Evolutionary conservation across 208 protist species (phyloP).

Genomic region (Sergeia podlipaevii): DNA sequence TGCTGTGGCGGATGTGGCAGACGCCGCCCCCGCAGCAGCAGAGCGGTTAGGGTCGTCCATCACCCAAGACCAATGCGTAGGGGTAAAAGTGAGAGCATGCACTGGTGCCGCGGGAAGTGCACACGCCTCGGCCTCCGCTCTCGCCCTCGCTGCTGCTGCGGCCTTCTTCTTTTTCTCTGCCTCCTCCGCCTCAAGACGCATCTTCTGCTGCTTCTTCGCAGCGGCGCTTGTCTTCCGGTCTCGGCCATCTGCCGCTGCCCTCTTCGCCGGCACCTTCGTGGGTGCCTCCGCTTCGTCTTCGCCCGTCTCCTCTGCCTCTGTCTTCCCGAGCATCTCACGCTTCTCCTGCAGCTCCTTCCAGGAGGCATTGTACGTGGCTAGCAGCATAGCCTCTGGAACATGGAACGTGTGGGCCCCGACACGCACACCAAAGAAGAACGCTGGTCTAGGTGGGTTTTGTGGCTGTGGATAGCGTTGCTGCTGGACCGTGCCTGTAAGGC

Average conservation of each 20-base stretch:
- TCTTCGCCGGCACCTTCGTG: too few relatives aligned
- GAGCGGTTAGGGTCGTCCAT: slow-evolving; percentile 30
- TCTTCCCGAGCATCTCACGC: not conserved
- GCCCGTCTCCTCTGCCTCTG: not conserved
- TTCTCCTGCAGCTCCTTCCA: not conserved
- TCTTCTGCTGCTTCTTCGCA: too few relatives aligned
- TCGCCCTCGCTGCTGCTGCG: not conserved
- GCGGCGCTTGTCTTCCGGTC: not conserved
- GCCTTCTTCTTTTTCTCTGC: slow-evolving; percentile 1
- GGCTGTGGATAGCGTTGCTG: not conserved
- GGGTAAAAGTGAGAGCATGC: slow-evolving; percentile 36
- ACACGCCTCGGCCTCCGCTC: too few relatives aligned
- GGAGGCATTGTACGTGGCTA: slow-evolving; percentile 8
- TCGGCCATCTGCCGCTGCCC: not conserved
- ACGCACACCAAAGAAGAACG: slow-evolving; percentile 19
- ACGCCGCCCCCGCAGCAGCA: not conserved
- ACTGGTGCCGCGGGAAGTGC: not conserved
- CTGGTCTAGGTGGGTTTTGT: not conserved
- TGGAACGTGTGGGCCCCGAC: slow-evolving; percentile 22
- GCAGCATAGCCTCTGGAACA: slow-evolving; percentile 7
- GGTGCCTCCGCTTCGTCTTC: not conserved
- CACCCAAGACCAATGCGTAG: slow-evolving; percentile 60
- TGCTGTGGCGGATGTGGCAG: not conserved
- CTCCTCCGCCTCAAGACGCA: too few relatives aligned
- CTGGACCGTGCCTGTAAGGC: not conserved